These are phyloP conservation scores for Tricholomella constricta DNA, from an alignment of 768 basidiomycete species.

Conservation along the genomic window DNA sequence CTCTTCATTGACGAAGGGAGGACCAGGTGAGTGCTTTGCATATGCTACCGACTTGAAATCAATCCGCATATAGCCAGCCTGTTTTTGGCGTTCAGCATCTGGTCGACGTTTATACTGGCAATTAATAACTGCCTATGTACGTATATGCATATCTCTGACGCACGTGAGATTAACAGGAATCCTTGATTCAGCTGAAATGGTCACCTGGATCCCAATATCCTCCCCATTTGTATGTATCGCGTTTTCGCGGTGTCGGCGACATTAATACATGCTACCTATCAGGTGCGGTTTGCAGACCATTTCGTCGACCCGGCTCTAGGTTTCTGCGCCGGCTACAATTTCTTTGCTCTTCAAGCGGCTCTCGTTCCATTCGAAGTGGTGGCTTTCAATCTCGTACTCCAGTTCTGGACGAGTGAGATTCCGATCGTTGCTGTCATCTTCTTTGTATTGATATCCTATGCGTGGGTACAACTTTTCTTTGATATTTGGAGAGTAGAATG, in stretches of 20 bases:
- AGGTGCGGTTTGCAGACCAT: slow-evolving; percentile 61
- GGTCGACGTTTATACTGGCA: slow-evolving; percentile 51
- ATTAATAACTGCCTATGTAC: slow-evolving; percentile 48
- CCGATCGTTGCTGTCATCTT: slow-evolving; percentile 46
- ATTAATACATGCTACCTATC: neutral
- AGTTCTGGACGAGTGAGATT: slow-evolving; percentile 56
- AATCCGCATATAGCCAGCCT: slow-evolving; percentile 38
- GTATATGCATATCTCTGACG: slow-evolving; percentile 11
- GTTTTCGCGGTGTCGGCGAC: neutral
- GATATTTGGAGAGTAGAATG: neutral
- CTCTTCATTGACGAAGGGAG: slow-evolving; percentile 55
- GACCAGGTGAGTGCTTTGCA: slow-evolving; percentile 51
- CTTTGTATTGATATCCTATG: slow-evolving; percentile 43
- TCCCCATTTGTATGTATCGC: slow-evolving; percentile 62
- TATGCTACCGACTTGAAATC: neutral
- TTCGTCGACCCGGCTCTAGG: slow-evolving; percentile 61
- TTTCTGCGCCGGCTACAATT: slow-evolving; percentile 58
- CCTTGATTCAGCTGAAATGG: slow-evolving; percentile 68
- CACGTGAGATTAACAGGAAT: neutral
- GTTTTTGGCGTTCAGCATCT: slow-evolving; percentile 51
- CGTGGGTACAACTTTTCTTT: slow-evolving; percentile 29
- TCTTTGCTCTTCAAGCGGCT: slow-evolving; percentile 52
- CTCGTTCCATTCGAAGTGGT: slow-evolving; percentile 53
- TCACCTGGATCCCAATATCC: slow-evolving; percentile 77
- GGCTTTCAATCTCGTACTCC: slow-evolving; percentile 53